phyloP scores from a whole-genome alignment of 345 rosid genomes.

The Draba incana region DNA sequence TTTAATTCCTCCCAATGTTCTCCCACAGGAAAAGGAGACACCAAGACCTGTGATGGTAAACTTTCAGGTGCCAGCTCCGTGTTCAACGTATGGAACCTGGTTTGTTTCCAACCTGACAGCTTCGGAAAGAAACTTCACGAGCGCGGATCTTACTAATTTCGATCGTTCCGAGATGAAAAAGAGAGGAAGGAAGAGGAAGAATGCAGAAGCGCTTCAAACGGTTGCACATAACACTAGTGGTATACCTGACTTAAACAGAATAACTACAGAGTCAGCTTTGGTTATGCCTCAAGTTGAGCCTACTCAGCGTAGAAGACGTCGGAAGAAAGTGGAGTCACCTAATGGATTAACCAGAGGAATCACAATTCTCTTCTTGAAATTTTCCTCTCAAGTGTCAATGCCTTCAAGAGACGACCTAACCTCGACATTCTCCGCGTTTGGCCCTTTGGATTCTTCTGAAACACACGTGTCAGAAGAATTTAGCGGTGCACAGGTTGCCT shows the following conservation, averaged over 20 bases:
- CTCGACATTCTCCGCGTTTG: constrained; percentile 62
- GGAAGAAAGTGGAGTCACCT: constrained; percentile 48
- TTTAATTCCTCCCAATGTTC: constrained; percentile 15
- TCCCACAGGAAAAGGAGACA: constrained; percentile 34
- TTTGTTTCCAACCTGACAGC: constrained; percentile 33
- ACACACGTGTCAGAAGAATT: constrained; percentile 51
- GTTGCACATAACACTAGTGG: constrained; percentile 32
- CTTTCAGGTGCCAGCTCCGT: constrained; percentile 53
- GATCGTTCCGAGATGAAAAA: constrained; percentile 42
- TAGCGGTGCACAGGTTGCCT: constrained; percentile 58
- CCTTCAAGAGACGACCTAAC: constrained; percentile 69
- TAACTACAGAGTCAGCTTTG: constrained; percentile 38
- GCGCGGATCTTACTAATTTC: constrained; percentile 38
- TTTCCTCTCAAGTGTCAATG: constrained; percentile 55
- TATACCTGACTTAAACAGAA: constrained; percentile 73
- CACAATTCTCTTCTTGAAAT: constrained; percentile 65
- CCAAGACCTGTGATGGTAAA: constrained; percentile 42
- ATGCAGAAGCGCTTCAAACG: constrained; percentile 33
- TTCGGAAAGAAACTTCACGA: constrained; percentile 36
- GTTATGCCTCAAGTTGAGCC: constrained; percentile 42
- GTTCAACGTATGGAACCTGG: constrained; percentile 37
- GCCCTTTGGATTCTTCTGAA: constrained; percentile 65
- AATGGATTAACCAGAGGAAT: constrained; percentile 52
- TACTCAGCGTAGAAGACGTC: constrained; percentile 47
- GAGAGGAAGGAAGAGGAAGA: constrained; percentile 60